Evolutionary conservation across 257 asterid genomes (phyloP), one percentile per base, ranked within the genome.

Genomic region (Rubia yunnanensis): DNA sequence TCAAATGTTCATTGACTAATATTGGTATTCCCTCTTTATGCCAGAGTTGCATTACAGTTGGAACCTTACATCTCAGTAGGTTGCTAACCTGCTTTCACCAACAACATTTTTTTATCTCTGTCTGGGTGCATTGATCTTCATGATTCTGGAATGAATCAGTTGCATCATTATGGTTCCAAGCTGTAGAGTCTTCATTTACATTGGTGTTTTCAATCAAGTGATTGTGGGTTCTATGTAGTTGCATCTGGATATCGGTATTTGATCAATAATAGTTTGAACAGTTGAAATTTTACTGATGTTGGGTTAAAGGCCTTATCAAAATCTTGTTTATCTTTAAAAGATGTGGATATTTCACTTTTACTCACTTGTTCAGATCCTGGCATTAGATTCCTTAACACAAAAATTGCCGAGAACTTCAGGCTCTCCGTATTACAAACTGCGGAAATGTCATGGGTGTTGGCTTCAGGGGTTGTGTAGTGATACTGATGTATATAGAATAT

Each of bases 81-180:
- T 73, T 87, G 68, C 82, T 87, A 15, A 62, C 49, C 30, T 91
- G 94, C 24, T 89, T 82, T 64, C 82, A 69, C 28, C 74, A 72
- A 46, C 81, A 85, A 54, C 73, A 78, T n/a, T 18, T 81, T 72
- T 4, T 71, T 89, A 75, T 85, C 89, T 41, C 73, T 89, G n/a
- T 79, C 85, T 0, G 91, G 94, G 0, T 88, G 94, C 69, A 77
- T 80, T 5, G 88, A 89, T 64, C 84, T 89, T 63, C 78, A 81
- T 1, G 94, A 89, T 78, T 78, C 85, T 1, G 88, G 82, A 55
- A 62, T 89, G 44, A 70, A 81, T 39, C 66, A 62, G 34, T 68
- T 89, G 74, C 74, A 65, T 5, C 59, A 28, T 53, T 74, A 78
- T 66, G 85, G 94, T 20, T 76, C 72, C 9, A 70, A 74, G 55